Conservation (phyloP, 176 grass and related monocot species). For the Avena atlantica region DNA sequence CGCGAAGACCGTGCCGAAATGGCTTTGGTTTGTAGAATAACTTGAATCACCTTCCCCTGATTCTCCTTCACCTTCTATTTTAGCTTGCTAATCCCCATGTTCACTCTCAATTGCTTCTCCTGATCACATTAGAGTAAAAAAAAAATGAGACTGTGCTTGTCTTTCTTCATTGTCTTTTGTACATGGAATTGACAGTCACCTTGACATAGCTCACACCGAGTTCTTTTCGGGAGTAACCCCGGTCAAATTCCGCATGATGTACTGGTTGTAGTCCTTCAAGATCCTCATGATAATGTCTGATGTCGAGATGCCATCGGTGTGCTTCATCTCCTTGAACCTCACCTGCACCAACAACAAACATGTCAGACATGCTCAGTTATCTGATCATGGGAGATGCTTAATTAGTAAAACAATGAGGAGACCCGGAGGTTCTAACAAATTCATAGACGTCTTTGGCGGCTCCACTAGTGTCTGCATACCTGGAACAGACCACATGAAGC, state of each 20-base stretch:
- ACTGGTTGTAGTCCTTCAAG: conserved; percentile 91
- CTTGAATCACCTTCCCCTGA: conserved; percentile 72
- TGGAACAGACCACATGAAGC: conserved; percentile 39
- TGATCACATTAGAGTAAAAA: conserved; percentile 31
- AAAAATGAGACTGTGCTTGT: background rate
- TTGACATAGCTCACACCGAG: conserved; percentile 89
- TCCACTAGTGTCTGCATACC: conserved; percentile 93
- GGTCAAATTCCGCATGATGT: conserved; percentile 87
- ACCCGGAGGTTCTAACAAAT: conserved; percentile 56
- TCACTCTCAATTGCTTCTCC: conserved; percentile 94
- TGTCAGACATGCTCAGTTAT: background rate
- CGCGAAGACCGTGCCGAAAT: conserved; percentile 5
- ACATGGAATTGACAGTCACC: conserved; percentile 31
- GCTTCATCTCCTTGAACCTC: conserved; percentile 91
- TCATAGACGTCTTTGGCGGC: conserved; percentile 87
- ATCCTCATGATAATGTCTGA: conserved; percentile 97
- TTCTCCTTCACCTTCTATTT: conserved; percentile 86
- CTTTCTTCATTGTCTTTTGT: background rate
- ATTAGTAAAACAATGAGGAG: background rate
- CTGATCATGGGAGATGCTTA: background rate
- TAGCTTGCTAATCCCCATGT: conserved; percentile 83
- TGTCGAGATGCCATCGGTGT: conserved; percentile 84
- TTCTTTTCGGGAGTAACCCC: conserved; percentile 80
- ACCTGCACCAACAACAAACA: conserved; percentile 56
- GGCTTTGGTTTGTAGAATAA: background rate